Evolutionary conservation across 2,329 filamentous ascomycete species (phyloP), one percentile per base, ranked within the genome.

Genomic region (Verruconis gallopava): DNA sequence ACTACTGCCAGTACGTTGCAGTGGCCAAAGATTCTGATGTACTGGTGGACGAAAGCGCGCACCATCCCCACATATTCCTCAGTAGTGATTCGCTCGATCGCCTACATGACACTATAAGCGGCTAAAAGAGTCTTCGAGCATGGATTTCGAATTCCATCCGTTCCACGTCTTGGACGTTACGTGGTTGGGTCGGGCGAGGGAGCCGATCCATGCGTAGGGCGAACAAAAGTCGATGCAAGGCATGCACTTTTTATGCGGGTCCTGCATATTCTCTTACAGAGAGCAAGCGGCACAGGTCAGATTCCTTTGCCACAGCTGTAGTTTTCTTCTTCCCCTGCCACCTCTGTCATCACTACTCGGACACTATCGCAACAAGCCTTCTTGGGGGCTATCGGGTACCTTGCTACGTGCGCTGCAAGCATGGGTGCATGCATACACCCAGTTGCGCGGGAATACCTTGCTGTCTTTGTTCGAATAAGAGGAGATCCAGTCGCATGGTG

Each of bases 101-200:
- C 25, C 6, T 30, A 30, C 25, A 30, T 30, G 25, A 30, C 9
- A 30, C 25, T 30, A 30, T 30, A n/a, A 30, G 25, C 25, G 6
- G 25, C 25, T 30, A 30, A 30, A 30, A 30, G n/a, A n/a, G 6
- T n/a, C 25, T 30, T 30, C 25, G n/a, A 30, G 25, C 25, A 30
- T 30, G 25, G 25, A 30, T 30, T 30, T n/a, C n/a, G 25, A n/a
- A 30, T n/a, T 30, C 25, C 25, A 30, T 30, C 25, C 25, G n/a
- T 30, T 30, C 25, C 25, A n/a, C n/a, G n/a, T n/a, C n/a, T n/a
- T n/a, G n/a, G n/a, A n/a, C n/a, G n/a, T n/a, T n/a, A n/a, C n/a
- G n/a, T n/a, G n/a, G n/a, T n/a, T n/a, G n/a, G n/a, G n/a, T n/a
- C n/a, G n/a, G n/a, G n/a, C n/a, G n/a, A n/a, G n/a, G n/a, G n/a